phyloP scores from a whole-genome alignment of 192 early-diverging fungal genomes.

The Dimargaris xerosporica region DNA sequence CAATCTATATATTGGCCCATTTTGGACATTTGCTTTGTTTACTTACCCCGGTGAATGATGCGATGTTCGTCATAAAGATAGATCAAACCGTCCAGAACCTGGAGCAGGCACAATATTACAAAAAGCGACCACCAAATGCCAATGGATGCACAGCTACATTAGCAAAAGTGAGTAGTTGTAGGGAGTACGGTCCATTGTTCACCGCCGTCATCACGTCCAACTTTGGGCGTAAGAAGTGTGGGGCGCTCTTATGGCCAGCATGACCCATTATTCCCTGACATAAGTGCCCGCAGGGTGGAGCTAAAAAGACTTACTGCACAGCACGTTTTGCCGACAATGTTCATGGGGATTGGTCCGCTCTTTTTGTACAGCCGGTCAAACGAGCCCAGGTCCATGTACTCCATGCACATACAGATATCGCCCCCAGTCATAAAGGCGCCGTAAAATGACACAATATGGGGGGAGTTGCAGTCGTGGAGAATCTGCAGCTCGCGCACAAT shows the following conservation, averaged over 20 bases:
- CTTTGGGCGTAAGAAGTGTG: no score
- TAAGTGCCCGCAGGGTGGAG: no score
- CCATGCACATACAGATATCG: conserved; percentile 91
- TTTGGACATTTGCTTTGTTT: neutral
- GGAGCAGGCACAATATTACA: neutral
- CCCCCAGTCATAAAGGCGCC: conserved; percentile 81
- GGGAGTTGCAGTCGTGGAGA: conserved; percentile 86
- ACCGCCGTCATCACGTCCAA: no score
- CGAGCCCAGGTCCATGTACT: conserved; percentile 90
- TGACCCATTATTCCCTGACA: no score
- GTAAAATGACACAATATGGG: conserved; percentile 93
- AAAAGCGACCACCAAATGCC: no score
- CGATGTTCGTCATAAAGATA: conserved; percentile 79
- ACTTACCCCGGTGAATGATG: conserved; percentile 85
- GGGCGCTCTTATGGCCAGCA: no score
- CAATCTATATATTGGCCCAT: neutral
- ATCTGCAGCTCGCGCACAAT: conserved; percentile 91
- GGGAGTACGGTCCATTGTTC: no score
- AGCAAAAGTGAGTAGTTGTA: no score
- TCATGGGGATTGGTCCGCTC: conserved; percentile 76
- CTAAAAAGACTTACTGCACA: conserved; percentile 38
- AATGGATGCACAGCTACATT: no score
- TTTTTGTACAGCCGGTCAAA: conserved; percentile 88
- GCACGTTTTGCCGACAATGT: conserved; percentile 70
- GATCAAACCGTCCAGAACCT: conserved; percentile 55